Conservation (phyloP, 75 land plant species). For the Ceratopteris richardii region DNA sequence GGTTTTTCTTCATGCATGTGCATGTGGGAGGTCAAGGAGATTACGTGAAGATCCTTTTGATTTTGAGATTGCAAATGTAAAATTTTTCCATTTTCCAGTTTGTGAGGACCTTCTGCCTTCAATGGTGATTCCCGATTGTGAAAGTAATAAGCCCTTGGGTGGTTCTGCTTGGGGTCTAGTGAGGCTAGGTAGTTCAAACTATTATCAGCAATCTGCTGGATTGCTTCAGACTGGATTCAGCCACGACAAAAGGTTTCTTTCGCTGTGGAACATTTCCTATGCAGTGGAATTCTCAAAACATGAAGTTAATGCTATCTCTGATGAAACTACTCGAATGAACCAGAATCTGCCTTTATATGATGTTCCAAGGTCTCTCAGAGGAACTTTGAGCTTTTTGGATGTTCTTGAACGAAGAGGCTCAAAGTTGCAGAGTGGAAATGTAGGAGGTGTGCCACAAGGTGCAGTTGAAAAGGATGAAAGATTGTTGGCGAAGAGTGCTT, state of each 20-base stretch:
- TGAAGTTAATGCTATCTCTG: neutral
- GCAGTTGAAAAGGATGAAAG: conserved; percentile 7
- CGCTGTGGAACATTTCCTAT: conserved; percentile 43
- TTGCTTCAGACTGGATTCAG: conserved; percentile 84
- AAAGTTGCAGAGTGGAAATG: neutral
- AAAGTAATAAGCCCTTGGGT: conserved; percentile 26
- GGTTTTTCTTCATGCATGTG: conserved; percentile 96
- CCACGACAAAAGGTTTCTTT: conserved; percentile 51
- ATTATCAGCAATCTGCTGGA: conserved; percentile 86
- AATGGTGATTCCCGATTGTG: conserved; percentile 38
- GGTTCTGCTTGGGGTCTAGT: conserved; percentile 67
- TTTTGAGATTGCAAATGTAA: conserved; percentile 67
- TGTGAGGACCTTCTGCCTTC: conserved; percentile 78
- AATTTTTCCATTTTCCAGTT: conserved; percentile 47
- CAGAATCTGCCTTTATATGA: neutral
- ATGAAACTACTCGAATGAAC: neutral
- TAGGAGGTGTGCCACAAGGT: neutral
- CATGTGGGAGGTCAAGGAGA: conserved; percentile 85
- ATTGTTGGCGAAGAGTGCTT: neutral
- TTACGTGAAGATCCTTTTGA: conserved; percentile 88
- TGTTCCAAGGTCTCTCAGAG: neutral
- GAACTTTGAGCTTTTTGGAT: conserved; percentile 2
- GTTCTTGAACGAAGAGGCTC: neutral
- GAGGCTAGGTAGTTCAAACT: conserved; percentile 67
- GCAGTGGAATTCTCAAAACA: conserved; percentile 2